Base-by-base conservation (phyloP, 2,329 filamentous ascomycete species). In the Mycosphaerella sp. region DNA sequence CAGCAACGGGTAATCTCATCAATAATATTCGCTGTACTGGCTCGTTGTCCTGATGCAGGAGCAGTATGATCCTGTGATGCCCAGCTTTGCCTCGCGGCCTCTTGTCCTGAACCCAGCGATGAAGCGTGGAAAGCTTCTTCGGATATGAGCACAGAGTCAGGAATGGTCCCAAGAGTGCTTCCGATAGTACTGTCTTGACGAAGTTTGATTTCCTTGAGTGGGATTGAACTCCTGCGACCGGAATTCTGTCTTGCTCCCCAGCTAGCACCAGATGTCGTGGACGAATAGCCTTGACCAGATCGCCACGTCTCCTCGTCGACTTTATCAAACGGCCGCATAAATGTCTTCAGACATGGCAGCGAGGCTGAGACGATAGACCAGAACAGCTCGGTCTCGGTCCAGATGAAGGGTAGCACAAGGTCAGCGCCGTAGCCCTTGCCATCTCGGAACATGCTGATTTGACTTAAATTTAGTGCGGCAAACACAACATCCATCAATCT, bases 331-430 rank as follows among this genome's bases (percentile, higher is more conserved):
- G 58, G 58, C 12, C 49, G 48, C 53, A 58, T 58, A 48, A 60
- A 58, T 3, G 53, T 52, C 41, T 60, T 58, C 36, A 60, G 47
- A 32, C 58, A 60, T 11, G 58, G 58, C 9, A 60, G 42, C 7
- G 58, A 60, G 9, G 55, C 55, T 1, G 58, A 47, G 31, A 60
- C 36, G 36, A 60, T 58, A n/a, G 58, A 60, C 58, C 58, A 60
- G 3, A 60, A 45, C 4, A 60, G 48, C 41, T 60, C 58, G 4
- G 51, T 40, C 45, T 58, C 51, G 2, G 49, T 55, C 58, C 55
- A 60, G n/a, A 58, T 53, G 4, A 58, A 29, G n/a, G 51, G 32
- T 23, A 48, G 53, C 12, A 58, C 41, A 29, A 60, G 31, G 7
- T 34, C 48, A 8, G 52, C 34, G 3, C 53, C 55, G 17, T 44